A percentile compares a stretch with the other conserved stretches of the same genome.
phyloP scores from a whole-genome alignment of 225 moss, liverwort and hornwort genomes.

The Pleurozium schreberi region DNA sequence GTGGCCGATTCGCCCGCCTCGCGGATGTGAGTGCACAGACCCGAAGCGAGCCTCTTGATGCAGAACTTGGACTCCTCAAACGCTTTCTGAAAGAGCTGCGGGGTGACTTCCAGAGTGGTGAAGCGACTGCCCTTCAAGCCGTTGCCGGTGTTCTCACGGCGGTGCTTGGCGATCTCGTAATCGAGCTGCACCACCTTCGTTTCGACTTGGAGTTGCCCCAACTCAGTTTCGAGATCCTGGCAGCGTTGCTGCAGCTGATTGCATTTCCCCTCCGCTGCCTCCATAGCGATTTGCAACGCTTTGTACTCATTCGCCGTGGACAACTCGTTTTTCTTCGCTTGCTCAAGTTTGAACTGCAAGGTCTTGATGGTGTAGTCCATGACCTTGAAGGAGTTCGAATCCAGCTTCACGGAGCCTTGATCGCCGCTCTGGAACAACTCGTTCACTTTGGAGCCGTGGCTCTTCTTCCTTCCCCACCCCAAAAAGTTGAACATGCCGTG shows the following conservation, averaged over 20 bases:
- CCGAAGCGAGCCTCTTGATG: conserved; percentile 23
- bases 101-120: conserved; percentile 8
- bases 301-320: conserved; percentile 25
- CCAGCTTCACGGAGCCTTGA: conserved; percentile 9
- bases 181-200: neutral
- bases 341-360: conserved; percentile 28
- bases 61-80: conserved; percentile 21
- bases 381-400: conserved; percentile 39
- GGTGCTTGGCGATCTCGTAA: conserved; percentile 9
- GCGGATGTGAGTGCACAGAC: conserved; percentile 24
- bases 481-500: conserved; percentile 24
- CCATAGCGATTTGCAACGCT: conserved; percentile 20
- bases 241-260: conserved; percentile 18
- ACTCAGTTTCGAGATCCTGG: conserved; percentile 13
- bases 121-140: neutral
- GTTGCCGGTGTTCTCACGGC: neutral
- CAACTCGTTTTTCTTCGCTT: conserved; percentile 27
- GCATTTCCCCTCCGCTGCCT: conserved; percentile 20
- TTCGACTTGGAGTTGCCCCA: neutral
- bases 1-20: conserved; percentile 33
- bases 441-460: conserved; percentile 3
- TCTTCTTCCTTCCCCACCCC: conserved; percentile 34
- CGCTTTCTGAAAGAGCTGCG: conserved; percentile 9
- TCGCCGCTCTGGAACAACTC: conserved; percentile 14
- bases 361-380: conserved; percentile 49